These are phyloP conservation scores for Pestalotiopsis sp. DNA, from an alignment of 2,329 filamentous ascomycete genomes.

Conservation along the genomic window DNA sequence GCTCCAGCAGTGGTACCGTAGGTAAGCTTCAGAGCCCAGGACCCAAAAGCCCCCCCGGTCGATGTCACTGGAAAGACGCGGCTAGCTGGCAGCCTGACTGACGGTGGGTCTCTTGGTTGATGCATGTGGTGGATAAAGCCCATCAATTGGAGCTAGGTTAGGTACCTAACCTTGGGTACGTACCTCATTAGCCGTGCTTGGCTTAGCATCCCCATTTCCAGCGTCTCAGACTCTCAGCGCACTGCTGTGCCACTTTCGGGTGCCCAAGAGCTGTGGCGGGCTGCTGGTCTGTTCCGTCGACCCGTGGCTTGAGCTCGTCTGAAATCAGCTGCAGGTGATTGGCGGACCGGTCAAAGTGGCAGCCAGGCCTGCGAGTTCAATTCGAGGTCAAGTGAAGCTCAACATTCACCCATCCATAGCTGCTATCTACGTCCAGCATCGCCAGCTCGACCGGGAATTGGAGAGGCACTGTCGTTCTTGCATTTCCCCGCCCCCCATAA, in stretches of 20 bases:
- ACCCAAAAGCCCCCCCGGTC: neutral
- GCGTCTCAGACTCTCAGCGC: too few species aligned
- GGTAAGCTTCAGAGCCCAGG: neutral
- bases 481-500: constrained; percentile 23
- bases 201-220: too few species aligned
- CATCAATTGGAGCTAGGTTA: neutral
- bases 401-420: neutral
- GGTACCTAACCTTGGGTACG: neutral
- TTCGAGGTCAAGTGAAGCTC: constrained; percentile 16
- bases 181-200: neutral
- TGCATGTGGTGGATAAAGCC: neutral
- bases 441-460: constrained; percentile 28
- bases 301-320: constrained; percentile 9
- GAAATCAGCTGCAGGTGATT: constrained; percentile 16
- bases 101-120: neutral
- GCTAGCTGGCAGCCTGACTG: constrained; percentile 41
- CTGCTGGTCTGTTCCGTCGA: too few species aligned
- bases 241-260: too few species aligned
- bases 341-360: constrained; percentile 13
- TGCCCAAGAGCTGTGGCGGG: neutral
- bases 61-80: constrained; percentile 30
- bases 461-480: constrained; percentile 34
- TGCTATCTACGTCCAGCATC: constrained; percentile 12
- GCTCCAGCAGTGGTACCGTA: constrained; percentile 8
- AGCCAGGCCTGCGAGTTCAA: constrained; percentile 8